Conservation (phyloP, 2,329 filamentous ascomycete species). For the Diaporthe velutina region DNA sequence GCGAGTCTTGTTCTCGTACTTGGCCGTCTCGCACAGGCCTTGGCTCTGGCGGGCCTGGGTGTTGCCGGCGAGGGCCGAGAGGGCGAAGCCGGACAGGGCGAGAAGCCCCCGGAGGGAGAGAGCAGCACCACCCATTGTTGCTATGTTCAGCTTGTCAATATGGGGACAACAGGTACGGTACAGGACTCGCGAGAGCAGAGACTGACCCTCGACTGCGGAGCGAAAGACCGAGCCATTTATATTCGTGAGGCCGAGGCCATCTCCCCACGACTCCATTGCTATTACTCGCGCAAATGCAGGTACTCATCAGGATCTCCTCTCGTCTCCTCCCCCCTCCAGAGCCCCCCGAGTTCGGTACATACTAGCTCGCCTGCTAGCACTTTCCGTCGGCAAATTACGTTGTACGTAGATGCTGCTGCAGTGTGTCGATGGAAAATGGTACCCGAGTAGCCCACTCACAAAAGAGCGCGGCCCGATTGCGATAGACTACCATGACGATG, state of each 20-base stretch:
- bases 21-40: constrained; percentile 28
- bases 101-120: constrained; percentile 22
- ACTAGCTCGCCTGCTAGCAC: not conserved
- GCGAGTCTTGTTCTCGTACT: constrained; percentile 45
- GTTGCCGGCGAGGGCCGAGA: constrained; percentile 26
- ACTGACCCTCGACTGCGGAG: not conserved
- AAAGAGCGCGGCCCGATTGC: constrained; percentile 21
- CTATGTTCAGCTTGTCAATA: constrained; percentile 25
- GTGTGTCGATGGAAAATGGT: not conserved
- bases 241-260: not conserved
- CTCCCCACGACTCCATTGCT: constrained; percentile 14
- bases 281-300: constrained; percentile 22
- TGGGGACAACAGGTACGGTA: not conserved
- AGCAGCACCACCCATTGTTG: constrained; percentile 19
- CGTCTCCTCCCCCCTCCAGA: not conserved
- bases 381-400: not conserved
- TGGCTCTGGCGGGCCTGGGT: not conserved
- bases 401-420: not conserved
- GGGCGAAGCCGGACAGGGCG: constrained; percentile 23
- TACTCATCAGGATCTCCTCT: not conserved
- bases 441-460: constrained; percentile 2
- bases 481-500: not conserved
- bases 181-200: not conserved
- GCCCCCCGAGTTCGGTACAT: constrained; percentile 17
- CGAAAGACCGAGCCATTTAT: not conserved